phyloP scores from a whole-genome alignment of 305 asterid genomes.

The Fraxinus dipetala region DNA sequence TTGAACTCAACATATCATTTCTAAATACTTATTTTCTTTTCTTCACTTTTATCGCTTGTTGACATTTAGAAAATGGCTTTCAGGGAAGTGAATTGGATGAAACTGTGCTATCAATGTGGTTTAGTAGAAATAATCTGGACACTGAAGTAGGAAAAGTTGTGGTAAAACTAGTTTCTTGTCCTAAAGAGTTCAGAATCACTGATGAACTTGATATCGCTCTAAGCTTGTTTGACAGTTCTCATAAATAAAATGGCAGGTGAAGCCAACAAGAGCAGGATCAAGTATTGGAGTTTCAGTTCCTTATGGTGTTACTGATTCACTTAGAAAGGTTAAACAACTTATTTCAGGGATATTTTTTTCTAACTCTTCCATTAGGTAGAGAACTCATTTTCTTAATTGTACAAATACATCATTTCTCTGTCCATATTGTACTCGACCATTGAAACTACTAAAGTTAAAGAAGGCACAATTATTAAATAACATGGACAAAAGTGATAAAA shows the following conservation, averaged over 20 bases:
- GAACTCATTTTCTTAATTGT: conserved; percentile 5
- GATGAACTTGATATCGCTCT: conserved; percentile 4
- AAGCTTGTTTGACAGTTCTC: conserved; percentile 20
- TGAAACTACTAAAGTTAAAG: neutral
- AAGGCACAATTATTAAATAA: neutral
- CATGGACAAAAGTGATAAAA: neutral
- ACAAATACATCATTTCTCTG: neutral
- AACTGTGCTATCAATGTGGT: conserved; percentile 57
- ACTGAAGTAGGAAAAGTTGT: conserved; percentile 68
- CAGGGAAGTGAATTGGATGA: conserved; percentile 64
- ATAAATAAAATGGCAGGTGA: conserved; percentile 54
- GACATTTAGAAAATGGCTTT: conserved; percentile 16
- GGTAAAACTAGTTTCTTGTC: conserved; percentile 46
- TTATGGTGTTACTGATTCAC: conserved; percentile 77
- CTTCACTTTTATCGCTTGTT: conserved; percentile 8
- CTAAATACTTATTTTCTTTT: neutral
- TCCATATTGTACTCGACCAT: neutral
- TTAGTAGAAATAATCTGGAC: conserved; percentile 52
- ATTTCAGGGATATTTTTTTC: conserved; percentile 56
- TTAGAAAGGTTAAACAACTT: conserved; percentile 55
- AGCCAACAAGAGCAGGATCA: conserved; percentile 89
- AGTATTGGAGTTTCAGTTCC: conserved; percentile 92
- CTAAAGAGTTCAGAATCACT: conserved; percentile 11
- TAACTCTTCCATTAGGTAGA: conserved; percentile 20
- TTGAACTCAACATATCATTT: neutral